A percentile compares a stretch with the other conserved stretches of the same genome.
Evolutionary conservation across 148 eudicot genomes (phyloP).

Genomic region (Arctostaphylos glauca): DNA sequence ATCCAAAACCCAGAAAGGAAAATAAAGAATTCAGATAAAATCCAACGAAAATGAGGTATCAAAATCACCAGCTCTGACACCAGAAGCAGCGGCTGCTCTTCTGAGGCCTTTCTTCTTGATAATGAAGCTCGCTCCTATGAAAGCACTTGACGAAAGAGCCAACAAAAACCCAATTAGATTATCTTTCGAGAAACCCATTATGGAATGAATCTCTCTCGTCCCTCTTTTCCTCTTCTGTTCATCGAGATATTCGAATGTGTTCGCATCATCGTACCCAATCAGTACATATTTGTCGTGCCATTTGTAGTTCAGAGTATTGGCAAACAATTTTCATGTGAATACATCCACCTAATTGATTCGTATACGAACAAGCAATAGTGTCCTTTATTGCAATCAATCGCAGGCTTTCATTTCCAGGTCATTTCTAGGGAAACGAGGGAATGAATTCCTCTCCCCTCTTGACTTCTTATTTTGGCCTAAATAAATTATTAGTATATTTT

Average conservation of each 20-base stretch:
- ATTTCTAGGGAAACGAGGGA: too few species aligned
- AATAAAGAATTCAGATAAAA: not conserved
- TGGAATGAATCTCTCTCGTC: slow-evolving; percentile 29
- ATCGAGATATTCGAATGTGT: slow-evolving; percentile 24
- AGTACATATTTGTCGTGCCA: not conserved
- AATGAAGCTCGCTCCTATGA: slow-evolving; percentile 73
- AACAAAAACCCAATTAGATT: slow-evolving; percentile 58
- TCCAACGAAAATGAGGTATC: not conserved
- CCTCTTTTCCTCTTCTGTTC: slow-evolving; percentile 34
- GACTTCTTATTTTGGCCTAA: too few species aligned
- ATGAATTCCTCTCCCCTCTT: too few species aligned
- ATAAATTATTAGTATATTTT: too few species aligned
- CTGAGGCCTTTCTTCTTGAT: slow-evolving; percentile 75
- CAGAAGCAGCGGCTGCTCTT: slow-evolving; percentile 67
- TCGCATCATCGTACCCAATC: not conserved
- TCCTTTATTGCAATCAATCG: too few species aligned
- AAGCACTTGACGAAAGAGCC: slow-evolving; percentile 63
- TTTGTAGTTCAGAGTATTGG: not conserved
- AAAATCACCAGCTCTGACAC: slow-evolving; percentile 63
- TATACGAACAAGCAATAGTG: not conserved
- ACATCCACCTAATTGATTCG: not conserved
- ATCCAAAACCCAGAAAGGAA: not conserved
- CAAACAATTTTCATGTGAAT: not conserved
- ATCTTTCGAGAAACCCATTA: slow-evolving; percentile 48
- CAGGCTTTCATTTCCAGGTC: too few species aligned